Evolutionary conservation across 805 yeast species (phyloP), one percentile per base, ranked within the genome.

Genomic region (Hemisphaericaspora nanyangensis): DNA sequence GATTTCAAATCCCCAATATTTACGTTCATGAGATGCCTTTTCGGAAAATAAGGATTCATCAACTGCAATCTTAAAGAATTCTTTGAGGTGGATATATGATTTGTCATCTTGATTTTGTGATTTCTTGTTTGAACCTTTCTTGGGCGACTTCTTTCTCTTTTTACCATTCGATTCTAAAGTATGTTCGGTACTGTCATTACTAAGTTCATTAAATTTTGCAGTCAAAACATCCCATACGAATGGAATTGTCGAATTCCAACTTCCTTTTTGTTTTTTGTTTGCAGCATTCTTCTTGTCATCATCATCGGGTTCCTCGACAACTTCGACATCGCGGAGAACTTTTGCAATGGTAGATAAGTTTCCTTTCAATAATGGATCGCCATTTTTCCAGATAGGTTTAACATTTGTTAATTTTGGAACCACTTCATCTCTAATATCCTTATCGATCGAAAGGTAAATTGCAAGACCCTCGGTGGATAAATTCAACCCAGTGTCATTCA

Each of bases 1-100:
- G 8, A 89, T 74, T 49, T 85, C 85, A 50, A 90, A 79, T 0
- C 96, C 98, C 76, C 87, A 77, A 58, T 74, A 85, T 57, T 90
- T 91, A 41, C 96, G 71, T 58, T 90, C 97, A 24, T 82, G 77
- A 1, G 96, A 88, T 0, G 96, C 72, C 47, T 81, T 78, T 27
- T 77, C 79, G 5, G 85, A 69, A 49, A 91, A 90, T 43, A 85
- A 77, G 4, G 84, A 74, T 50, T 88, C 93, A 55, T 91, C 97
- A 12, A 91, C 76, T 5, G 79, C 80, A 3, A 72, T 66, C 49
- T 79, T 76, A 95, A 95, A 89, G 57, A 91, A 89, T 38, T 85
- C 93, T 32, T 56, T 53, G 34, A 68, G 48, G 0, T 55, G 34
- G 5, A 67, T 48, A 57, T 29, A 78, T 54, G 58, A 18, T 35